These are phyloP conservation scores for Moringa oleifera DNA, from an alignment of 345 rosid genomes.

Conservation along the genomic window DNA sequence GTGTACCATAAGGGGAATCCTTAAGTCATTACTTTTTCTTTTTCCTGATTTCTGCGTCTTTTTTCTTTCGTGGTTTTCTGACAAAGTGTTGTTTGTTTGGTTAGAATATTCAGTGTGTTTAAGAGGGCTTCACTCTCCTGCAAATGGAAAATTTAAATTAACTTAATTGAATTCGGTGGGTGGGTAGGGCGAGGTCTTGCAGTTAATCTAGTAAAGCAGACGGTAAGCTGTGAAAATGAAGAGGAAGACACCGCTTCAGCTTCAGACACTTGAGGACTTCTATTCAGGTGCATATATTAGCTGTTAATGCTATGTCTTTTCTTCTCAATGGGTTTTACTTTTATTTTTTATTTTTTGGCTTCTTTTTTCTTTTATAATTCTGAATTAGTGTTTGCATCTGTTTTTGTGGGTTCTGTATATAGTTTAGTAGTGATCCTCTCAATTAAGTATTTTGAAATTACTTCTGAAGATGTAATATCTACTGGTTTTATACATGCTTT, in stretches of 20 bases:
- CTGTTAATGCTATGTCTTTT: not conserved
- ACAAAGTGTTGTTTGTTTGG: conserved; percentile 4
- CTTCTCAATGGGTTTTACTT: no score
- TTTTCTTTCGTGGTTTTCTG: not conserved
- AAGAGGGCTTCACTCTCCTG: conserved; percentile 16
- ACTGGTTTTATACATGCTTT: no score
- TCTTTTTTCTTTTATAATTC: not conserved
- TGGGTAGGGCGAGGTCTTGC: not conserved
- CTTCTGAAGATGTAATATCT: not conserved
- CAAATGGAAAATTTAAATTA: conserved; percentile 7
- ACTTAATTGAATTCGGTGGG: not conserved
- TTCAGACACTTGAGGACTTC: conserved; percentile 59
- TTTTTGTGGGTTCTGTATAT: not conserved
- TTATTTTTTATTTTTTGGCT: not conserved
- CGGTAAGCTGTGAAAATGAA: conserved; percentile 31
- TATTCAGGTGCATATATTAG: conserved; percentile 40
- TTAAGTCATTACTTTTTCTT: no score
- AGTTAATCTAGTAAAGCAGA: not conserved
- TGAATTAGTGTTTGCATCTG: not conserved
- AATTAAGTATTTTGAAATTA: not conserved
- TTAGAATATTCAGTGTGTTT: conserved; percentile 25
- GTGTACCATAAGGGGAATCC: not conserved
- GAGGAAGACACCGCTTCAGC: conserved; percentile 71
- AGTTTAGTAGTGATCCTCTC: no score
- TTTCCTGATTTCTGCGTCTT: not conserved